A percentile compares a stretch with the other conserved stretches of the same genome.
phyloP scores from a whole-genome alignment of 2,329 filamentous ascomycete species.

The Aspergillus intermedius region DNA sequence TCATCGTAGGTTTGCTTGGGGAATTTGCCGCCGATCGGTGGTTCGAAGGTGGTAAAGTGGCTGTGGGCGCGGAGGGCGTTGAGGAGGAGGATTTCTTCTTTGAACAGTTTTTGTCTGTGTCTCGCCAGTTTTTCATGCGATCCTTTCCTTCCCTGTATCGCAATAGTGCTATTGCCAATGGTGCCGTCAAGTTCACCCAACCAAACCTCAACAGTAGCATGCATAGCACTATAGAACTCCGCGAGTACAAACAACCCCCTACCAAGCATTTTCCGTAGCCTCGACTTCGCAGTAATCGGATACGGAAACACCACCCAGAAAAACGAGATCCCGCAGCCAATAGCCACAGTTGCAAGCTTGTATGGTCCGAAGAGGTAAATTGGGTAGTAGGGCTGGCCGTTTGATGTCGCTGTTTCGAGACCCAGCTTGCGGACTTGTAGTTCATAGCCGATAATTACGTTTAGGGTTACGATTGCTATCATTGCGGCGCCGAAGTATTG shows the following conservation, averaged over 20 bases:
- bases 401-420: slow-evolving; percentile 44
- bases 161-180: slow-evolving; percentile 4
- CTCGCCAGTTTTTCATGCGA: slow-evolving; percentile 41
- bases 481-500: slow-evolving; percentile 55
- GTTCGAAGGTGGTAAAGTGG: slow-evolving; percentile 61
- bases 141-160: no score
- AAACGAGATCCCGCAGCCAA: slow-evolving; percentile 62
- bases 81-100: slow-evolving; percentile 59
- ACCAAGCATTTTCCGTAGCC: slow-evolving; percentile 60
- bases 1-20: slow-evolving; percentile 57
- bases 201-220: slow-evolving; percentile 58
- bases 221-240: slow-evolving; percentile 65
- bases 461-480: slow-evolving; percentile 53
- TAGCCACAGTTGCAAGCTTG: slow-evolving; percentile 60
- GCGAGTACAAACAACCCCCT: slow-evolving; percentile 63
- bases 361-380: slow-evolving; percentile 67
- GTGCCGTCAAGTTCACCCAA: slow-evolving; percentile 48
- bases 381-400: slow-evolving; percentile 62
- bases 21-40: slow-evolving; percentile 65
- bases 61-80: slow-evolving; percentile 56
- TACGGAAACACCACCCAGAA: slow-evolving; percentile 72
- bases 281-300: slow-evolving; percentile 63
- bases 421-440: slow-evolving; percentile 57
- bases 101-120: slow-evolving; percentile 52
- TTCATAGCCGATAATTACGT: slow-evolving; percentile 65